Percentiles rank a stretch among this genome's conserved stretches.
Evolutionary conservation across 768 basidiomycete species (phyloP).

Genomic region (Pisolithus albus): DNA sequence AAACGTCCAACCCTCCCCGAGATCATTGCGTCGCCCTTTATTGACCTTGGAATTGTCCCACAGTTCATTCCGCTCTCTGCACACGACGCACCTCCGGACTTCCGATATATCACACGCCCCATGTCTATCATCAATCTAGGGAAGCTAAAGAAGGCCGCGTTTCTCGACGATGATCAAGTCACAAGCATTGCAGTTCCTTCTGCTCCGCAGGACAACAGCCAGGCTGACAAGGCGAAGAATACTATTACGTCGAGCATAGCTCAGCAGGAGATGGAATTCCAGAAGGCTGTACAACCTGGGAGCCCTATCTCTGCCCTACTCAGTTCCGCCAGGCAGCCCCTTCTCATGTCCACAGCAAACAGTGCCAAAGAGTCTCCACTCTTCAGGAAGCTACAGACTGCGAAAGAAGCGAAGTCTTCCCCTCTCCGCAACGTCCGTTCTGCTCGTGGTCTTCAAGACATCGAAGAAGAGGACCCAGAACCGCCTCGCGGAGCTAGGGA

Average conservation of each 20-base stretch:
- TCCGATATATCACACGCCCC: constrained; percentile 53
- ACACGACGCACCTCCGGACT: constrained; percentile 70
- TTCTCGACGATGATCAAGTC: constrained; percentile 58
- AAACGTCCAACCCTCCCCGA: constrained; percentile 77
- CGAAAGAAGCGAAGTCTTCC: constrained; percentile 42
- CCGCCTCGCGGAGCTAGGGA: constrained; percentile 33
- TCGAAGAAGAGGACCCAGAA: constrained; percentile 38
- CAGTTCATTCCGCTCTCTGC: constrained; percentile 74
- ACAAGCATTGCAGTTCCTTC: constrained; percentile 39
- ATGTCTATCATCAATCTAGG: constrained; percentile 65
- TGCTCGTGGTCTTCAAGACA: constrained; percentile 38
- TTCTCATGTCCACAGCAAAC: constrained; percentile 59
- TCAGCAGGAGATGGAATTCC: constrained; percentile 94
- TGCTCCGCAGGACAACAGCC: constrained; percentile 15
- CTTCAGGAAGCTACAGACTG: constrained; percentile 53
- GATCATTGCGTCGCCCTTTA: constrained; percentile 81
- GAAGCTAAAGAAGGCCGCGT: constrained; percentile 52
- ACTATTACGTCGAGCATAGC: constrained; percentile 58
- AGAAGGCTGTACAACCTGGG: constrained; percentile 90
- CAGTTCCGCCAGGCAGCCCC: constrained; percentile 80
- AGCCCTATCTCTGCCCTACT: constrained; percentile 90
- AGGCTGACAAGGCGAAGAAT: constrained; percentile 23
- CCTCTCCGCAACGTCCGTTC: constrained; percentile 42
- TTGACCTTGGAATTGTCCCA: constrained; percentile 75
- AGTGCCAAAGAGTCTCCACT: constrained; percentile 29